Evolutionary conservation across 306 rosid species (phyloP).

Genomic region (Inga laurina): DNA sequence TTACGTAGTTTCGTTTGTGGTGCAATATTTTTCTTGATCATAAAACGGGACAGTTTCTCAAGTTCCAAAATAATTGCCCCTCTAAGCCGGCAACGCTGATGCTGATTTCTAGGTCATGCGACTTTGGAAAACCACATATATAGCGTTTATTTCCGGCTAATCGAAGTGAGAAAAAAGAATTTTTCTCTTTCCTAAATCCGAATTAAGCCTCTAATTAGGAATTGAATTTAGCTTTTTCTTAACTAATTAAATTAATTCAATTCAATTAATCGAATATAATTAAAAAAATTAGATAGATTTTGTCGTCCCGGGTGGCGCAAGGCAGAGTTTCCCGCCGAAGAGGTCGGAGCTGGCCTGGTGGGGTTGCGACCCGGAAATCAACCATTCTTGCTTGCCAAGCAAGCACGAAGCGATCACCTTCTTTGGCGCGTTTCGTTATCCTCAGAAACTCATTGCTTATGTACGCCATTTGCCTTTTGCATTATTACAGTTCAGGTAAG

Average conservation of each 20-base stretch:
- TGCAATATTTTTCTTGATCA: not conserved
- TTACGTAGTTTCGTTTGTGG: too few species aligned
- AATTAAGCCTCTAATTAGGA: not conserved
- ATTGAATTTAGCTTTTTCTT: not conserved
- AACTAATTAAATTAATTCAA: not conserved
- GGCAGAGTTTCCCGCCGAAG: not conserved
- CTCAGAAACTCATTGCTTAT: not conserved
- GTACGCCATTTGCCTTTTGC: not conserved
- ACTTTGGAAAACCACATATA: not conserved
- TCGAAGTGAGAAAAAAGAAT: not conserved
- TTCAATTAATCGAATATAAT: not conserved
- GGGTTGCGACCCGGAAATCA: not conserved
- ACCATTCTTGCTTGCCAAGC: slow-evolving; percentile 18
- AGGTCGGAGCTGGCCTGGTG: not conserved
- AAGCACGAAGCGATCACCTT: slow-evolving; percentile 30
- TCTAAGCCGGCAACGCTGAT: not conserved
- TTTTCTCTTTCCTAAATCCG: not conserved
- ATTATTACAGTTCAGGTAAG: slow-evolving; percentile 31
- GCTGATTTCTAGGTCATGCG: not conserved
- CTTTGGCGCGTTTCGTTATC: not conserved
- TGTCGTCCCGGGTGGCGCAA: not conserved
- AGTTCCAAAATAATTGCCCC: not conserved
- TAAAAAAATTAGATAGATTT: not conserved
- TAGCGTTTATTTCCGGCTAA: not conserved
- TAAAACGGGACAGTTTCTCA: not conserved